phyloP scores from a whole-genome alignment of 108 stramenopile genomes.

The Phaeodactylum tricornutum region DNA sequence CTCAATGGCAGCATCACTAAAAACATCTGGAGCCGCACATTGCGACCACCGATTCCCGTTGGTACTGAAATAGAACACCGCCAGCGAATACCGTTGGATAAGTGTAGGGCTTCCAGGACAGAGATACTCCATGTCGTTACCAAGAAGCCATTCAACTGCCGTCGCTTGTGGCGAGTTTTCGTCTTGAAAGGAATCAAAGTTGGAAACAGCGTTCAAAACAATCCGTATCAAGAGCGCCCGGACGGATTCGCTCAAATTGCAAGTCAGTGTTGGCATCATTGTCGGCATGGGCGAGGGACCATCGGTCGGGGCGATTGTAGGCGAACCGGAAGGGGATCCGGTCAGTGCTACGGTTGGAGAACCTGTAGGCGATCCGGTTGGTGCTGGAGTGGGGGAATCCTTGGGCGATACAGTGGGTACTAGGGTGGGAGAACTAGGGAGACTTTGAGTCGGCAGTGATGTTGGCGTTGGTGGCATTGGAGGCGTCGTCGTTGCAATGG shows the following conservation, averaged over 20 bases:
- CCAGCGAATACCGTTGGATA: conserved; percentile 39
- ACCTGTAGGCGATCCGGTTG: not conserved
- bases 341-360: not conserved
- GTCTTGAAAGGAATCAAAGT: conserved; percentile 12
- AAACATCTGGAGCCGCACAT: conserved; percentile 43
- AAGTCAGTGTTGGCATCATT: conserved; percentile 9
- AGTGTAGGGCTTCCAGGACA: conserved; percentile 28
- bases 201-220: conserved; percentile 18
- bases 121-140: conserved; percentile 32
- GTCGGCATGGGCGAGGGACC: no score
- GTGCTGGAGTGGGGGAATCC: no score
- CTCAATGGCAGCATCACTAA: conserved; percentile 16
- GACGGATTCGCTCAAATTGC: conserved; percentile 20
- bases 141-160: conserved; percentile 36
- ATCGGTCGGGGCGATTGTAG: conserved; percentile 1
- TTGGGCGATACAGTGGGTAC: no score
- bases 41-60: conserved; percentile 43
- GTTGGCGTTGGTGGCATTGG: no score
- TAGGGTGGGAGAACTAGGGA: no score
- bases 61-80: conserved; percentile 38
- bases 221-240: conserved; percentile 22
- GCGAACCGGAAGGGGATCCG: not conserved
- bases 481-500: no score
- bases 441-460: no score
- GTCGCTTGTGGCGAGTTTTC: conserved; percentile 27